phyloP scores from a whole-genome alignment of 2,329 filamentous ascomycete species.

The Hypoxylon sp. region DNA sequence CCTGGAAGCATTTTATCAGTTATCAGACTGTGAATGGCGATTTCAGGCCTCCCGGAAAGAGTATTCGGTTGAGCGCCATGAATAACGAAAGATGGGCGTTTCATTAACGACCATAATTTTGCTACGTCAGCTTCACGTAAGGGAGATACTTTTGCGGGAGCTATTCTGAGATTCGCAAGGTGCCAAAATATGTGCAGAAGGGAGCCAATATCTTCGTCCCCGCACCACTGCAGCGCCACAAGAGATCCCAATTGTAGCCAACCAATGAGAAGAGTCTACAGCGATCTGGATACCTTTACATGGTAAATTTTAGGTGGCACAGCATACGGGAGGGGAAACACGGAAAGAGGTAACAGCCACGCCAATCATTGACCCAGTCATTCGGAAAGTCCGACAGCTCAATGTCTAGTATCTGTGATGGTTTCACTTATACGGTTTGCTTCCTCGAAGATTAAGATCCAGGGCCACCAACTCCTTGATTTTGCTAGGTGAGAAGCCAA shows the following conservation, averaged over 20 bases:
- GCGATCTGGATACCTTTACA: neutral
- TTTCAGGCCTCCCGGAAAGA: neutral
- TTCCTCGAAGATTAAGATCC: constrained; percentile 6
- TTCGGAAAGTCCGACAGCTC: constrained; percentile 14
- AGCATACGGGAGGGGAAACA: constrained; percentile 20
- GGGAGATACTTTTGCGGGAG: neutral
- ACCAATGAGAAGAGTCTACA: constrained; percentile 13
- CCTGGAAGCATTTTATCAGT: neutral
- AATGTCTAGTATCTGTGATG: neutral
- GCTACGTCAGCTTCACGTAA: neutral
- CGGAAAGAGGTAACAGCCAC: constrained; percentile 18
- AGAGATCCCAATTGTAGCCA: constrained; percentile 7
- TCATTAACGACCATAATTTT: neutral
- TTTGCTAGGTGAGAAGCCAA: neutral
- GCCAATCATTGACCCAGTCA: constrained; percentile 13
- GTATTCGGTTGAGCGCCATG: neutral
- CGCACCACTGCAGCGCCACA: constrained; percentile 14
- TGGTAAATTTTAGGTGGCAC: constrained; percentile 14
- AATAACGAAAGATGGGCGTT: neutral
- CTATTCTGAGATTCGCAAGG: constrained; percentile 26
- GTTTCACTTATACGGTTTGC: constrained; percentile 28
- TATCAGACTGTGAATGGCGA: neutral
- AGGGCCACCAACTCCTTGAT: neutral
- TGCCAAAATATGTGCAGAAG: constrained; percentile 22
- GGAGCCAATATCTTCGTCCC: constrained; percentile 10